Conservation (phyloP, 2,329 filamentous ascomycete genomes). For the Ascochyta koolunga region DNA sequence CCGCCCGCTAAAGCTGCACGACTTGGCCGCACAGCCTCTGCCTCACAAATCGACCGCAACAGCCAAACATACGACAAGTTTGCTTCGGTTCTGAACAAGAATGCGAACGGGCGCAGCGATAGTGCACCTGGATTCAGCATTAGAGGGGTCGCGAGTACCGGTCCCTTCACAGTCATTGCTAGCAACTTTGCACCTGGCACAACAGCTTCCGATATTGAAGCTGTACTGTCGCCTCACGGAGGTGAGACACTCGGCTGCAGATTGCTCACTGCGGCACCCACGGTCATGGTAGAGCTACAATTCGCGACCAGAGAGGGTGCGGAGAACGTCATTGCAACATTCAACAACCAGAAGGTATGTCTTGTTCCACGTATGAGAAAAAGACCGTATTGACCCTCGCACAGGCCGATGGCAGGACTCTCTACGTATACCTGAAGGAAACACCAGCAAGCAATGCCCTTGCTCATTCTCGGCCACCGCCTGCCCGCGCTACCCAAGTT, state of each 20-base stretch:
- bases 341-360: conserved; percentile 78
- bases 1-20: conserved; percentile 39
- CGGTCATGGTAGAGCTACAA: conserved; percentile 77
- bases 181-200: conserved; percentile 85
- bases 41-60: conserved; percentile 51
- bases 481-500: conserved; percentile 29
- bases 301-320: conserved; percentile 76
- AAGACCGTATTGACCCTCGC: conserved; percentile 15
- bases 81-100: conserved; percentile 41
- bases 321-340: conserved; percentile 74
- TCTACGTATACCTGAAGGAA: conserved; percentile 74
- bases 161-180: conserved; percentile 74
- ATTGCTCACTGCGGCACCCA: conserved; percentile 70
- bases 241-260: conserved; percentile 69
- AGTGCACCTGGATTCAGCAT: conserved; percentile 65
- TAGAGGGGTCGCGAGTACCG: conserved; percentile 64
- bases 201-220: conserved; percentile 81
- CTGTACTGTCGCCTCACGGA: conserved; percentile 77
- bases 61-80: conserved; percentile 51
- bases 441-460: conserved; percentile 37
- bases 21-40: conserved; percentile 47
- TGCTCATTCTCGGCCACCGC: conserved; percentile 38
- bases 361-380: not conserved
- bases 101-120: conserved; percentile 35
- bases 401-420: conserved; percentile 76